Evolutionary conservation across 2,329 filamentous ascomycete genomes (phyloP).

Genomic region (Hypomyces rosellus): DNA sequence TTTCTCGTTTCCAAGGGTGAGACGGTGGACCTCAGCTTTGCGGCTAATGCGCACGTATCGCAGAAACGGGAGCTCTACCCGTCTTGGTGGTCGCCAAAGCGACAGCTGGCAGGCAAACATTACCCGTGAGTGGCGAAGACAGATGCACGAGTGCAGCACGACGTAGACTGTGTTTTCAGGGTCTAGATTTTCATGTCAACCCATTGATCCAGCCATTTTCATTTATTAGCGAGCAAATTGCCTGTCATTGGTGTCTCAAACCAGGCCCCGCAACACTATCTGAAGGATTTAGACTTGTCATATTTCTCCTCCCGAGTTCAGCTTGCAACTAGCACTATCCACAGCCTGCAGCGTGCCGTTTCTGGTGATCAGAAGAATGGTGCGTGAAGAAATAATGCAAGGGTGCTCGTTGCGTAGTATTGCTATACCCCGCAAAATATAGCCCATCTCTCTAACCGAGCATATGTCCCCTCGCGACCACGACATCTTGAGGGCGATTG

Average conservation of each 20-base stretch:
- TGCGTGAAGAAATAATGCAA: too few species aligned
- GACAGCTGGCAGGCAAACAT: not conserved
- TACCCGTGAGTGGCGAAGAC: not conserved
- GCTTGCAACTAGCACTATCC: not conserved
- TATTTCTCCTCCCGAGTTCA: not conserved
- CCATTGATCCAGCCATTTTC: not conserved
- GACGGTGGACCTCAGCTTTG: not conserved
- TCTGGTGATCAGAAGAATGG: too few species aligned
- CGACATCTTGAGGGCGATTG: too few species aligned
- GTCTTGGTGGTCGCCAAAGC: not conserved
- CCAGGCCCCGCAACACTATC: too few species aligned
- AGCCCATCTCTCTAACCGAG: too few species aligned
- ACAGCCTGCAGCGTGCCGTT: too few species aligned
- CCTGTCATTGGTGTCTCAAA: not conserved
- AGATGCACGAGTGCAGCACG: not conserved
- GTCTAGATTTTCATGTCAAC: not conserved
- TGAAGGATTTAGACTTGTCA: not conserved
- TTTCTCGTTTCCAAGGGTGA: not conserved
- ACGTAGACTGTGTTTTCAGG: not conserved
- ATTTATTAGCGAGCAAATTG: too few species aligned
- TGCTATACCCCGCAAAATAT: too few species aligned
- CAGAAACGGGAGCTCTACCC: not conserved
- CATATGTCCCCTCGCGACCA: not conserved
- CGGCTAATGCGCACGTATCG: not conserved
- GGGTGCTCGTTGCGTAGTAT: too few species aligned